Evolutionary conservation across 1,284 basidiomycete species (phyloP), one percentile per base, ranked within the genome.

Genomic region (Phenoliferia sp.): DNA sequence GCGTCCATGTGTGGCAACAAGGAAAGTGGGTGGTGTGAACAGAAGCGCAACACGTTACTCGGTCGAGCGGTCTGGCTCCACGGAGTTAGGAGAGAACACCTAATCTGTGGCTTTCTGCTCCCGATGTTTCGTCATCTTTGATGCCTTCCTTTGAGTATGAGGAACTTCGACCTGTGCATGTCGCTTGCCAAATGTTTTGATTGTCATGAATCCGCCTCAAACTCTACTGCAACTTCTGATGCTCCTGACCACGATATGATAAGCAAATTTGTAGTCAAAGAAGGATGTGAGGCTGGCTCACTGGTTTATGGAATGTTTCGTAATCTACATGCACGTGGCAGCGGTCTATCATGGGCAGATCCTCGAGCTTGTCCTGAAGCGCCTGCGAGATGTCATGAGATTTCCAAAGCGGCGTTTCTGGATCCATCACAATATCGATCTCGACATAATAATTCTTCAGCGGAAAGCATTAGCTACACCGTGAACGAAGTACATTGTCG

Each of bases 361-460:
- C 85, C 78, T 99, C 95, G 61, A 99, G 87, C 81, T 92, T 92
- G 79, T 98, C 94, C 78, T 98, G 94, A 31, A 98, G 81, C 64
- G 89, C 86, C 80, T 97, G 94, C 63, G 89, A 88, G 19, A 31
- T 48, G 17, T 39, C 35, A 34, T 57, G 31, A 5, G 50, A 29
- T 29, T 60, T 44, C 59, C 59, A 60, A 0, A 60, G 59, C 3
- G 59, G 59, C 36, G 59, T 60, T 19, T 60, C 59, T 28, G 36
- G 34, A 5, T 31, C 85, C 87, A 99, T 92, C 31, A 98, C 94
- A 63, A 98, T 87, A 79, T 98, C 95, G 10, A 97, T 85, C 80
- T 97, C 94, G 59, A 97, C 94, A 76, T 93, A 90, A 34, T 58
- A 58, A 22, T 33, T 31, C 56, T 58, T 17, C 32, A 17, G 3